These are phyloP conservation scores for Solanum ahanhuiri DNA, from an alignment of 257 asterid species.

Conservation along the genomic window DNA sequence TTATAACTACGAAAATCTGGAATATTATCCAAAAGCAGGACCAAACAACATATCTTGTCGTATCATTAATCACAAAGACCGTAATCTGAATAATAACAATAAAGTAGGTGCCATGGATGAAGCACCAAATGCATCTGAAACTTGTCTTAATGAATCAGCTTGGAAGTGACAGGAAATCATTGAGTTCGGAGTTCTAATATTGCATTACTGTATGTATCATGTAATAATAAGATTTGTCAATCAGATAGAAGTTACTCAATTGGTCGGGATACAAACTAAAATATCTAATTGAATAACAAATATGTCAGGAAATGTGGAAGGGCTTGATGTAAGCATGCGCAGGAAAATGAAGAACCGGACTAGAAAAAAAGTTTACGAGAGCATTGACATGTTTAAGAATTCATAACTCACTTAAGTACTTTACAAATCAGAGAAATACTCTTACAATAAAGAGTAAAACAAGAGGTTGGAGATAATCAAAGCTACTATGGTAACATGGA, in stretches of 20 bases:
- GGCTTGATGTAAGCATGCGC: background rate
- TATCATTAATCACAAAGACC: background rate
- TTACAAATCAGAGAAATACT: background rate
- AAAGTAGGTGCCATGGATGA: background rate
- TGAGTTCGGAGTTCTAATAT: background rate
- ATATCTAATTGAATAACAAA: background rate
- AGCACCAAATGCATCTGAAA: background rate
- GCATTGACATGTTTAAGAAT: background rate
- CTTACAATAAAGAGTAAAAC: background rate
- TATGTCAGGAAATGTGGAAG: background rate
- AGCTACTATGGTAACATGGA: background rate
- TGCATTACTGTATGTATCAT: background rate
- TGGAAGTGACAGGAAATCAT: background rate
- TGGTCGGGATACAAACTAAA: background rate
- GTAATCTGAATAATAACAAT: background rate
- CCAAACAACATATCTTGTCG: background rate
- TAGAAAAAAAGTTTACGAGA: background rate
- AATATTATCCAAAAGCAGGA: background rate
- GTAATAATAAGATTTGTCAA: background rate
- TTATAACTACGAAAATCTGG: background rate
- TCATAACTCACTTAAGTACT: background rate
- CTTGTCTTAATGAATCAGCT: background rate
- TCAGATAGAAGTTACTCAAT: background rate
- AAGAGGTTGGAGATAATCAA: background rate
- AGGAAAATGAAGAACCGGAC: background rate